Percentiles rank a stretch among this genome's conserved stretches.
Conservation (phyloP, 2,329 filamentous ascomycete genomes). For the Botrytis aclada region DNA sequence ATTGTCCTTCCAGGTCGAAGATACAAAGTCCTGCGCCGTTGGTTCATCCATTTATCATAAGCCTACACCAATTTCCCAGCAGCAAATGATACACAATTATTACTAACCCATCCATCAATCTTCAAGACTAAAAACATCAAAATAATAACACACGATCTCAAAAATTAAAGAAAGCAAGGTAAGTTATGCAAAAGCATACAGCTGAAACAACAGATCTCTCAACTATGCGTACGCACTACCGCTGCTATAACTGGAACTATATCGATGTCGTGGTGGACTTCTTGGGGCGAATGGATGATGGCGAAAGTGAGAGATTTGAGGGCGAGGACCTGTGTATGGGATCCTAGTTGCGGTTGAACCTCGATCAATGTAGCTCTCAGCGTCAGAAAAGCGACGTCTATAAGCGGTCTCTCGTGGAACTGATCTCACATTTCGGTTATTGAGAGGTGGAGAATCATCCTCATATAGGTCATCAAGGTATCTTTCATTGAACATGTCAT, state of each 20-base stretch:
- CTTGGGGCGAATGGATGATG: slow-evolving; percentile 11
- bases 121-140: not conserved
- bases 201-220: not conserved
- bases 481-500: not conserved
- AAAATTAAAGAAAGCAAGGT: not conserved
- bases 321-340: slow-evolving; percentile 15
- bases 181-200: not conserved
- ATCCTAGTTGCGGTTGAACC: not conserved
- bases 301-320: slow-evolving; percentile 5
- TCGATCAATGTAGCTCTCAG: slow-evolving; percentile 3
- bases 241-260: slow-evolving; percentile 14
- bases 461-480: slow-evolving; percentile 4
- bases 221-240: not conserved
- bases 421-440: not conserved
- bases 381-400: slow-evolving; percentile 9
- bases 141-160: not conserved
- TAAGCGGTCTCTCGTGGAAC: slow-evolving; percentile 13
- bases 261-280: slow-evolving; percentile 13
- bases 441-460: not conserved
- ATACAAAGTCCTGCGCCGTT: not conserved
- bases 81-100: not conserved
- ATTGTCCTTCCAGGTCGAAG: not conserved
- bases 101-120: not conserved
- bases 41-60: not conserved
- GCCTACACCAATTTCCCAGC: not conserved